phyloP scores from a whole-genome alignment of 2,329 filamentous ascomycete genomes.

The Zymoseptoria pseudotritici region DNA sequence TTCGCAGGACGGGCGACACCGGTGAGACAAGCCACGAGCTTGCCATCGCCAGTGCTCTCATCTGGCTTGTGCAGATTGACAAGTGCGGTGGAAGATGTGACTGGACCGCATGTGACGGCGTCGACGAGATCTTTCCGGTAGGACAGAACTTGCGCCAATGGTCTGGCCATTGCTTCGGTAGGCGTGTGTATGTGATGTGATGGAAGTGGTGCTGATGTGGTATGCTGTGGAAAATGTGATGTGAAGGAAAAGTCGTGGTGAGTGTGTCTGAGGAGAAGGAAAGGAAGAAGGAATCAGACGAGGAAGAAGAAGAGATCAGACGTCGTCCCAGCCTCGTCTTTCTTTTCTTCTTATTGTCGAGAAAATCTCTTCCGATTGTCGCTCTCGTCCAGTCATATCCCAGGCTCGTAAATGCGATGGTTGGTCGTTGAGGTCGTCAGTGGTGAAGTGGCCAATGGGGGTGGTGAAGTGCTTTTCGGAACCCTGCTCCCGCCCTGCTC shows the following conservation, averaged over 20 bases:
- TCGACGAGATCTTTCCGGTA: slow-evolving; percentile 7
- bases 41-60: not conserved
- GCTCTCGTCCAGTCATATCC: not conserved
- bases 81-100: slow-evolving; percentile 8
- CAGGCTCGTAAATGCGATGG: not conserved
- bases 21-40: slow-evolving; percentile 2
- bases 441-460: not conserved
- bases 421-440: too few relatives aligned
- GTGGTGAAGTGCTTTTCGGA: not conserved
- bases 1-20: slow-evolving; percentile 3
- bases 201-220: not conserved
- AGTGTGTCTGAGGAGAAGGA: not conserved
- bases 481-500: not conserved
- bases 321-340: not conserved
- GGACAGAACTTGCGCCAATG: slow-evolving; percentile 3
- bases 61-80: slow-evolving; percentile 7
- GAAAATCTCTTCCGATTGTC: too few relatives aligned
- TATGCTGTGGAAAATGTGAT: not conserved
- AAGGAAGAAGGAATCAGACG: not conserved
- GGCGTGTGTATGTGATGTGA: too few relatives aligned
- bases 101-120: slow-evolving; percentile 2
- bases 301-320: not conserved
- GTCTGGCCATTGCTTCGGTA: slow-evolving; percentile 5
- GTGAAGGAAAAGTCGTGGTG: not conserved
- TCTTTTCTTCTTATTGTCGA: not conserved